phyloP scores from a whole-genome alignment of 306 rosid genomes.

The Vicia faba region DNA sequence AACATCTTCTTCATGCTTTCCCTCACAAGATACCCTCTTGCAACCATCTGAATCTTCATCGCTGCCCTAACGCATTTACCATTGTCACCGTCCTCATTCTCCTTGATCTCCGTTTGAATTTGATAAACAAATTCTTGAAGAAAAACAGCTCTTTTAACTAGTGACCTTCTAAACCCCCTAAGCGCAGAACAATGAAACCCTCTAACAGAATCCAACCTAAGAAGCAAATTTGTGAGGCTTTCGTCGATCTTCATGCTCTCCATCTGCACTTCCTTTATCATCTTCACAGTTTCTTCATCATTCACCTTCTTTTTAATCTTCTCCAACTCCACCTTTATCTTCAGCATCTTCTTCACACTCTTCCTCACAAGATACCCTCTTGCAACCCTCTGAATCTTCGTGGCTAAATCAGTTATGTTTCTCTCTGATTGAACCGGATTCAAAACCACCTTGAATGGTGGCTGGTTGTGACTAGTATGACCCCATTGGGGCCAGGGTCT shows the following conservation, averaged over 20 bases:
- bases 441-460: constrained; percentile 49
- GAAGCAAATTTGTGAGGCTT: constrained; percentile 65
- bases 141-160: constrained; percentile 60
- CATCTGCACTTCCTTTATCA: constrained; percentile 41
- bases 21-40: constrained; percentile 67
- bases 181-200: constrained; percentile 50
- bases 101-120: constrained; percentile 28
- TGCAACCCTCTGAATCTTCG: constrained; percentile 62
- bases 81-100: not conserved
- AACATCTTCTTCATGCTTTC: constrained; percentile 57
- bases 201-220: constrained; percentile 63
- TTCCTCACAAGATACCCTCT: constrained; percentile 68
- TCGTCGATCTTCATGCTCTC: constrained; percentile 61
- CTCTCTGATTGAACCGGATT: constrained; percentile 57
- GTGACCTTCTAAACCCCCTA: constrained; percentile 57
- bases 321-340: constrained; percentile 48
- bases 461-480: constrained; percentile 34
- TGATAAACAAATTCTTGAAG: constrained; percentile 66
- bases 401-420: constrained; percentile 40
- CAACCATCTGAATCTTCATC: constrained; percentile 58
- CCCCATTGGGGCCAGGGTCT: constrained; percentile 36
- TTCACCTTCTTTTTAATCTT: constrained; percentile 43
- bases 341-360: constrained; percentile 54
- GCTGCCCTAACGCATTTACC: constrained; percentile 31
- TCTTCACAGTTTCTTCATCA: constrained; percentile 33